Evolutionary conservation across 371 early-diverging fungal species (phyloP).

Genomic region (Capillidium heterosporum): DNA sequence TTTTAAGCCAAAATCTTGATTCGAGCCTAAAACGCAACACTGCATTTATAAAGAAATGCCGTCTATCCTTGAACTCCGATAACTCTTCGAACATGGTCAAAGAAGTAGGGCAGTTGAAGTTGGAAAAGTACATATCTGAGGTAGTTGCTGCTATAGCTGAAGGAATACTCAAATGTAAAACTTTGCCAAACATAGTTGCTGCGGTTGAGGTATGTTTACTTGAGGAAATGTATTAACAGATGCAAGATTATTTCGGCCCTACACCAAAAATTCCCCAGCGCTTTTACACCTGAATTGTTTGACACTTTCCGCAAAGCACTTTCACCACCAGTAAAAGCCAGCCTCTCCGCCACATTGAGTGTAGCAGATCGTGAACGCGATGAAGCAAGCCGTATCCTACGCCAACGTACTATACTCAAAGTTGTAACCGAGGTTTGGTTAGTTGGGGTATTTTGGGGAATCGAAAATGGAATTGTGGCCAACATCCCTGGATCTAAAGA

Average conservation of each 20-base stretch:
- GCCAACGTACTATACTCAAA: constrained; percentile 50
- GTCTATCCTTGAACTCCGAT: constrained; percentile 60
- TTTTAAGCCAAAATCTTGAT: constrained; percentile 38
- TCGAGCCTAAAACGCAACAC: constrained; percentile 94
- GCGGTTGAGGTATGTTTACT: constrained; percentile 44
- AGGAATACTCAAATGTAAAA: constrained; percentile 47
- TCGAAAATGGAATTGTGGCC: constrained; percentile 37
- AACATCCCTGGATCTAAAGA: constrained; percentile 23
- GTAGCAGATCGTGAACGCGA: constrained; percentile 74
- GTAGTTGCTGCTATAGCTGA: constrained; percentile 68
- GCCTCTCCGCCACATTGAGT: constrained; percentile 24
- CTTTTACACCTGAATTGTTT: constrained; percentile 51
- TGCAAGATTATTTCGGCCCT: constrained; percentile 56
- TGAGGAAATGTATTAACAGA: background rate
- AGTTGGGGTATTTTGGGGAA: constrained; percentile 51
- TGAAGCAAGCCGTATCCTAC: constrained; percentile 46
- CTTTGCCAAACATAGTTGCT: constrained; percentile 50
- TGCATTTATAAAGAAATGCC: constrained; percentile 84
- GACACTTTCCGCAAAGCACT: constrained; percentile 33
- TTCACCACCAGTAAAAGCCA: constrained; percentile 24
- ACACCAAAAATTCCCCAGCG: constrained; percentile 76
- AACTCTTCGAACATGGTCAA: constrained; percentile 43
- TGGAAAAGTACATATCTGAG: constrained; percentile 94
- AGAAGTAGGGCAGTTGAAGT: constrained; percentile 65
- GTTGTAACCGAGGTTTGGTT: constrained; percentile 71